A percentile compares a stretch with the other conserved stretches of the same genome.
Evolutionary conservation across 75 land plant genomes (phyloP).

Genomic region (Adiantum capillusveneris): DNA sequence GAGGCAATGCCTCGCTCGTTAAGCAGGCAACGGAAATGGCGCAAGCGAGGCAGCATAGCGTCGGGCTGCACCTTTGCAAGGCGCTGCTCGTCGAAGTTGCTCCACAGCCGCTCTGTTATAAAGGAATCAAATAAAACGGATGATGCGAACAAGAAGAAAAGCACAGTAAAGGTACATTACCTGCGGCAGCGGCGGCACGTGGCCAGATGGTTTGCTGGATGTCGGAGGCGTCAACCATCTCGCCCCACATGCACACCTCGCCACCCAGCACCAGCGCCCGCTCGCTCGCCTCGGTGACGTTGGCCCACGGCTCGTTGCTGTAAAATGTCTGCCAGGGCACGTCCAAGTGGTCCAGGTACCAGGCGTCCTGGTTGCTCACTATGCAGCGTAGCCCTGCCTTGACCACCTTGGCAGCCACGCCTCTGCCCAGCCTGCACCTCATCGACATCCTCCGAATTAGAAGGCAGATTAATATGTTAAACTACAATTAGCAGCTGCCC

Average conservation of each 20-base stretch:
- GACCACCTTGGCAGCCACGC: constrained; percentile 53
- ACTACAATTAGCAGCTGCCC: too few species aligned
- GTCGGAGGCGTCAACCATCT: constrained; percentile 63
- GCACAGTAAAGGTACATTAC: constrained; percentile 17
- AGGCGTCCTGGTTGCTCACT: constrained; percentile 73
- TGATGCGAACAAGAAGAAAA: neutral
- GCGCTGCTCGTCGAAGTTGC: constrained; percentile 36
- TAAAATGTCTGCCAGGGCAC: constrained; percentile 69
- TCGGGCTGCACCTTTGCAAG: constrained; percentile 26
- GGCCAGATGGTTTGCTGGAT: constrained; percentile 91
- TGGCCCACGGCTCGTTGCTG: constrained; percentile 57
- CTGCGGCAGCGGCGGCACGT: constrained; percentile 96
- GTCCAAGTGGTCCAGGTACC: constrained; percentile 85
- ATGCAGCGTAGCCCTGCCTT: constrained; percentile 68
- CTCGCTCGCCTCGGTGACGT: constrained; percentile 39
- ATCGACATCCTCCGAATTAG: too few species aligned
- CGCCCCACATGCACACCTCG: constrained; percentile 97
- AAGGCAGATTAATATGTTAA: too few species aligned
- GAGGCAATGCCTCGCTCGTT: constrained; percentile 80
- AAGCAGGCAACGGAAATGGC: constrained; percentile 68
- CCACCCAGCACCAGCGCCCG: constrained; percentile 72
- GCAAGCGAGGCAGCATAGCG: constrained; percentile 35
- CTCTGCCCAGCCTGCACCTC: constrained; percentile 52
- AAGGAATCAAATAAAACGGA: neutral
- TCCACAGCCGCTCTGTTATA: constrained; percentile 72